These are phyloP conservation scores for Hanseniaspora lachancei DNA, from an alignment of 805 yeast genomes.

Conservation along the genomic window DNA sequence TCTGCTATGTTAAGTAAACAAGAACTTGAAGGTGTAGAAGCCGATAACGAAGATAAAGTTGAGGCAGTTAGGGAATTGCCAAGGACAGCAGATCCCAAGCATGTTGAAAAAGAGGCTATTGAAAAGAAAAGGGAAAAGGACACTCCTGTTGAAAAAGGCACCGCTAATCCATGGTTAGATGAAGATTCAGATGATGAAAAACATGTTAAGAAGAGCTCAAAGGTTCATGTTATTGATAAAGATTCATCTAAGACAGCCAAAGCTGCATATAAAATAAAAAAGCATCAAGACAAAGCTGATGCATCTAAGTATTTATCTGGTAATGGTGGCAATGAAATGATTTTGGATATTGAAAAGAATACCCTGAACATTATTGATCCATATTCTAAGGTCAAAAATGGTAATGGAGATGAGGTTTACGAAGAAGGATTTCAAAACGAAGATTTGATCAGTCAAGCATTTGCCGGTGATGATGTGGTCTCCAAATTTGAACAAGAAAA, in stretches of 20 bases:
- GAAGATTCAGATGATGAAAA: slow-evolving; percentile 23
- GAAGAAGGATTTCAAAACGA: slow-evolving; percentile 51
- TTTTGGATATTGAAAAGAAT: slow-evolving; percentile 35
- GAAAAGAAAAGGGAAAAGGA: background rate
- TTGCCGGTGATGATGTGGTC: slow-evolving; percentile 94
- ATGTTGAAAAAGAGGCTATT: slow-evolving; percentile 8
- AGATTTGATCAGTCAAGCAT: slow-evolving; percentile 76
- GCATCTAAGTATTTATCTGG: slow-evolving; percentile 22
- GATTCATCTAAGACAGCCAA: slow-evolving; percentile 40
- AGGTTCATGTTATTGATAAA: slow-evolving; percentile 36
- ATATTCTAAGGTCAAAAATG: slow-evolving; percentile 34
- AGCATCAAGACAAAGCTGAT: slow-evolving; percentile 18
- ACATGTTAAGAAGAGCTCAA: slow-evolving; percentile 30
- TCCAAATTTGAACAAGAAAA: slow-evolving; percentile 67
- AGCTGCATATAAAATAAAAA: slow-evolving; percentile 33
- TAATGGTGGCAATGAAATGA: slow-evolving; percentile 3
- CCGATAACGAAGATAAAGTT: background rate
- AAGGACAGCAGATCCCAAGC: slow-evolving; percentile 14
- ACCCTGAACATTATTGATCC: slow-evolving; percentile 44
- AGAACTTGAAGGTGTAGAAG: slow-evolving; percentile 36
- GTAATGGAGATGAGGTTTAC: slow-evolving; percentile 20
- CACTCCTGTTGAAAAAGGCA: background rate
- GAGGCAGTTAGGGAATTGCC: background rate
- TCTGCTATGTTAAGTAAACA: slow-evolving; percentile 23
- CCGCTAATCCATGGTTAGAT: slow-evolving; percentile 41